Evolutionary conservation across 2,329 filamentous ascomycete species (phyloP).

Genomic region (Cladophialophora bantiana): DNA sequence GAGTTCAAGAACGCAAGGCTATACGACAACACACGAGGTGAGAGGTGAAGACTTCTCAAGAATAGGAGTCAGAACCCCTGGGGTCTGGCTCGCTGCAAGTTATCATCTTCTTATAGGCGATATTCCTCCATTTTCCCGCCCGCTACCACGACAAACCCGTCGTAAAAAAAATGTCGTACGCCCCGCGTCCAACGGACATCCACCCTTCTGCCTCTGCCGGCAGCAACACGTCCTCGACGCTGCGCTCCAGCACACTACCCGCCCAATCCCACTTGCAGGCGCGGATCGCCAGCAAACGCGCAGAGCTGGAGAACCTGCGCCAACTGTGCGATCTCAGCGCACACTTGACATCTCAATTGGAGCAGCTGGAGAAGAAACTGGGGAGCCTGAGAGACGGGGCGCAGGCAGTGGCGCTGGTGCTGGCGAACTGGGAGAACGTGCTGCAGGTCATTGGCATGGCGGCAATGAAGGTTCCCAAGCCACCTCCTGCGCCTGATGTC

Average conservation of each 20-base stretch:
- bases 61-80: too few species aligned
- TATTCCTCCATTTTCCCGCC: too few species aligned
- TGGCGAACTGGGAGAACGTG: slow-evolving; percentile 72
- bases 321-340: slow-evolving; percentile 68
- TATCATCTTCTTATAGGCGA: too few species aligned
- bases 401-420: slow-evolving; percentile 70
- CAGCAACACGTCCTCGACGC: slow-evolving; percentile 26
- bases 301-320: slow-evolving; percentile 67
- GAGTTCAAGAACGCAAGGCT: not conserved
- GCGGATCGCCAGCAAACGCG: slow-evolving; percentile 69
- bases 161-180: not conserved
- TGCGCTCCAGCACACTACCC: slow-evolving; percentile 41
- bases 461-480: slow-evolving; percentile 58
- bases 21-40: not conserved
- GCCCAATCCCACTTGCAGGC: slow-evolving; percentile 63
- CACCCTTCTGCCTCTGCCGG: slow-evolving; percentile 46
- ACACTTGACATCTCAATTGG: slow-evolving; percentile 69
- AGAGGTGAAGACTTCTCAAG: too few species aligned
- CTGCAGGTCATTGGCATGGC: slow-evolving; percentile 70
- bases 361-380: slow-evolving; percentile 67
- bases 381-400: slow-evolving; percentile 67
- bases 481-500: not conserved
- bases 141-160: too few species aligned
- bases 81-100: too few species aligned
- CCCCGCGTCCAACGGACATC: not conserved